Percentiles rank a stretch among this genome's conserved stretches.
phyloP scores from a whole-genome alignment of 2,329 filamentous ascomycete genomes.

The Chaetothyriales sp. region DNA sequence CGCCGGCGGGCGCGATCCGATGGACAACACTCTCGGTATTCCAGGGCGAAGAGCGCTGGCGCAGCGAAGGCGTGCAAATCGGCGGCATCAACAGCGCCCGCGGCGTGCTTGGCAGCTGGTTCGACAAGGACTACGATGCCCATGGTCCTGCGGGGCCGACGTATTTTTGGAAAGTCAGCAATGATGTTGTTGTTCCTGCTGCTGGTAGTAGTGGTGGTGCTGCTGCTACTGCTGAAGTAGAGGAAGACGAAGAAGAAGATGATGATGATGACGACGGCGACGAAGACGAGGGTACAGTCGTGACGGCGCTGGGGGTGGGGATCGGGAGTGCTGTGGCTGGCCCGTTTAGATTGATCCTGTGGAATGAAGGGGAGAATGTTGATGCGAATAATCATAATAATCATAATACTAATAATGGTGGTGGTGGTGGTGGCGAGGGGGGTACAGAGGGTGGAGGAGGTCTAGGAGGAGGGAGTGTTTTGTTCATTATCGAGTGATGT shows the following conservation, averaged over 20 bases:
- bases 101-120: constrained; percentile 64
- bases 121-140: constrained; percentile 57
- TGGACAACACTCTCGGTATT: constrained; percentile 60
- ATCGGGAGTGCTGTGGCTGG: neutral
- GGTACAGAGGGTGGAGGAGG: neutral
- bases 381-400: neutral
- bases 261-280: constrained; percentile 7
- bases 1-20: constrained; percentile 55
- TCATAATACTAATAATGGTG: neutral
- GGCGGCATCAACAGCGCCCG: constrained; percentile 52
- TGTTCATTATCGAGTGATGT: neutral
- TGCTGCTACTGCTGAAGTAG: neutral
- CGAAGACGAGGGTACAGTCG: neutral
- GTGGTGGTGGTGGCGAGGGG: neutral
- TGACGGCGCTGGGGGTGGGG: neutral
- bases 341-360: neutral
- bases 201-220: too few relatives aligned
- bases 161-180: constrained; percentile 62
- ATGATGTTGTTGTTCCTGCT: constrained; percentile 27
- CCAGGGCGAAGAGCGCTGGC: constrained; percentile 56
- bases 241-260: constrained; percentile 5
- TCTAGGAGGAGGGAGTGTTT: neutral
- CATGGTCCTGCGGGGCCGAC: constrained; percentile 62
- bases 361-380: neutral
- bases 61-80: constrained; percentile 62